Conservation (phyloP, 257 asterid genomes). For the Dorcoceras hygrometricum region DNA sequence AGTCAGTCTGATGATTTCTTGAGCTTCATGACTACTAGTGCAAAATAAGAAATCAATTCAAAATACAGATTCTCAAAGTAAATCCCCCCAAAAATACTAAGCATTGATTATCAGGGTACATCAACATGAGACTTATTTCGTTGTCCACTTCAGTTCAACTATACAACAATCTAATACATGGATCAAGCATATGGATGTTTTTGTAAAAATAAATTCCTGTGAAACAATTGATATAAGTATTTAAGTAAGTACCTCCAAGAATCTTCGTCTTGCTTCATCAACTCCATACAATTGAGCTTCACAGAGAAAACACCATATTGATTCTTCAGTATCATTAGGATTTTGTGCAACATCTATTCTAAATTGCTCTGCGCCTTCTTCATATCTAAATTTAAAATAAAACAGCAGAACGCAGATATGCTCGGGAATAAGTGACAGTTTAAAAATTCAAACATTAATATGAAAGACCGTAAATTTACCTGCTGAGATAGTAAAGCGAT, state of each 20-base stretch:
- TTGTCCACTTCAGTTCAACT: not conserved
- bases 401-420: slow-evolving; percentile 4
- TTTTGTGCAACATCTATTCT: slow-evolving; percentile 88
- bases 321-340: slow-evolving; percentile 96
- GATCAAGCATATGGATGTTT: not conserved
- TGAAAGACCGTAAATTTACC: slow-evolving; percentile 46
- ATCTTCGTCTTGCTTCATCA: slow-evolving; percentile 75
- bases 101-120: not conserved
- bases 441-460: not conserved
- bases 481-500: slow-evolving; percentile 74
- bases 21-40: slow-evolving; percentile 8
- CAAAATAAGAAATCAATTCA: not conserved
- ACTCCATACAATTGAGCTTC: slow-evolving; percentile 83
- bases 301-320: slow-evolving; percentile 98
- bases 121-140: not conserved
- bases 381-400: slow-evolving; percentile 47
- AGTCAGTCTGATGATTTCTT: slow-evolving; percentile 1
- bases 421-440: slow-evolving; percentile 14
- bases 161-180: not conserved
- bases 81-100: not conserved
- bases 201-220: not conserved
- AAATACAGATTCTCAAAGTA: not conserved
- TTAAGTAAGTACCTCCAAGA: slow-evolving; percentile 55
- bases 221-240: not conserved
- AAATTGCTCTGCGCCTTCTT: slow-evolving; percentile 88